Evolutionary conservation across 2,329 filamentous ascomycete genomes (phyloP), one percentile per base, ranked within the genome.

Genomic region (Sporothrix humicola): DNA sequence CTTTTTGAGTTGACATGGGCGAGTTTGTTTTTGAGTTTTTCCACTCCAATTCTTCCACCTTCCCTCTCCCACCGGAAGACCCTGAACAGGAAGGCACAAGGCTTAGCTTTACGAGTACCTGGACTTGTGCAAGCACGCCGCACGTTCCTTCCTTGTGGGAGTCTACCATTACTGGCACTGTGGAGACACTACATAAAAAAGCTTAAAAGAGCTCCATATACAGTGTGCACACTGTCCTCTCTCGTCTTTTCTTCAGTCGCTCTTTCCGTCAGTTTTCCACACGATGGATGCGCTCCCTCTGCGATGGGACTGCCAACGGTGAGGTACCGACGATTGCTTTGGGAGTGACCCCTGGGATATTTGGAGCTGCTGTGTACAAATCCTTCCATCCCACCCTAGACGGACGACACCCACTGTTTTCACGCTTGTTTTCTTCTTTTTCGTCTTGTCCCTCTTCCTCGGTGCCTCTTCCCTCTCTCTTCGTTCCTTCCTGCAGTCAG

Each of bases 41-140:
- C 52, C 20, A 13, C 31, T 37, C 31, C 31, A 6, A 5, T 37
- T 37, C 31, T 37, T 37, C 23, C 8, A 7, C 15, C 15, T 61
- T 9, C 37, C 31, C 42, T 42, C 42, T 63, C 44, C 59, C 59
- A 63, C 59, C 13, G 58, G 58, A 46, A 17, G 61, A 66, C 61
- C 61, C 61, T 66, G 61, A 48, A 66, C 20, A 66, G 61, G 61
- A 66, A 48, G 61, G 61, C 61, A 13, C 59, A 65, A 23, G 59
- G 59, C 59, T 65, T 44, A 23, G 59, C 10, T 46, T 46, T 63
- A 63, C 59, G 59, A 44, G 31, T 44, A 44, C 31, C 58, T 44
- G 37, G 0, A 20, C 58, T 44, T 44, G 58, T 13, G 58, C 58
- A 63, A 63, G 31, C 58, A 63, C 26, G 31, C 31, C 31, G 31